Base-by-base conservation (phyloP, 169 alveolate genomes). In the Eimeria acervulina region DNA sequence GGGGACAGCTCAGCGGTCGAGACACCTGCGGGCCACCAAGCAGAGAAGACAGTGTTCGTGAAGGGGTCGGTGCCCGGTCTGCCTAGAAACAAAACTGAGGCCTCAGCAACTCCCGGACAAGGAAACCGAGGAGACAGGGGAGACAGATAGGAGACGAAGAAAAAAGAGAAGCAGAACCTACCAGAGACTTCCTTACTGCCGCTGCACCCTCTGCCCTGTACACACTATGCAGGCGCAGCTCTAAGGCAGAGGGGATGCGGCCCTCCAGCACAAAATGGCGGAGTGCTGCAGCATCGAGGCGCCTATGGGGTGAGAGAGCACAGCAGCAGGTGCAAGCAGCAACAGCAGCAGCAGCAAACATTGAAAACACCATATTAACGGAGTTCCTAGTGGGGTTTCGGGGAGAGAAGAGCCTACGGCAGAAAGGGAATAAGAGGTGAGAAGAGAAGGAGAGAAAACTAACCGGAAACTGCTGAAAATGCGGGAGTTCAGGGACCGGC, bases 1-100 rank as follows among this genome's bases (percentile, higher is more conserved):
- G 83, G 42, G 96, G 92, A 40, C 92, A 42, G 96, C 59, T 80
- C 59, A 93, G 85, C 33, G 96, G 96, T 4, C 96, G 96, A 61
- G 76, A 78, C 28, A 72, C 91, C 96, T 93, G 87, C 42, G 40
- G 74, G n/a, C 59, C 87, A 51, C 52, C 61, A 23, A 23, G 47
- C 87, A 76, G 19, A 36, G 6, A 40, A 0, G 59, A 38, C 61
- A 76, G 55, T 15, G 63, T 10, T 15, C 7, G 28, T 19, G 2
- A 21, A 1, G 47, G 28, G 55, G 55, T 47, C 12, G 19, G 12
- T 5, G 55, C 55, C 55, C 55, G 5, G 5, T 47, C 12, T n/a
- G n/a, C n/a, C n/a, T n/a, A n/a, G n/a, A n/a, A n/a, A n/a, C n/a
- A n/a, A n/a, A n/a, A 59, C 0, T 59, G 68, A 59, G 68, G 68